Evolutionary conservation across 257 asterid species (phyloP).

Genomic region (Fraxinus excelsior): DNA sequence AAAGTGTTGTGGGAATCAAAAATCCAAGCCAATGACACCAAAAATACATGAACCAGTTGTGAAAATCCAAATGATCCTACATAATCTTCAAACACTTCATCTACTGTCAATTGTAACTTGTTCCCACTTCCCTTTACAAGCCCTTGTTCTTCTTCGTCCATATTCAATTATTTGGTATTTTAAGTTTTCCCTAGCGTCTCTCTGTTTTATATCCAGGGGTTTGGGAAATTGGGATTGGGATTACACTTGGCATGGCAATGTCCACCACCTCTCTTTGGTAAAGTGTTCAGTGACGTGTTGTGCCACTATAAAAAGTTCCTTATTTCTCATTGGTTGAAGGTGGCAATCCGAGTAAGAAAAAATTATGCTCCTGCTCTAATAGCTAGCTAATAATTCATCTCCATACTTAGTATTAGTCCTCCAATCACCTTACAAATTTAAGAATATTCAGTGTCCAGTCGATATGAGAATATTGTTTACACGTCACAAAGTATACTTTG

Average conservation of each 20-base stretch:
- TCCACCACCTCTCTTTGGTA: slow-evolving; percentile 20
- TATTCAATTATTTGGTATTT: neutral
- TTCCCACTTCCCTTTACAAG: slow-evolving; percentile 30
- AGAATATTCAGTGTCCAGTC: neutral
- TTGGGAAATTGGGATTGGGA: slow-evolving; percentile 25
- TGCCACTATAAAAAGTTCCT: slow-evolving; percentile 28
- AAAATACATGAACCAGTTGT: slow-evolving; percentile 55
- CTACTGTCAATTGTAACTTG: slow-evolving; percentile 52
- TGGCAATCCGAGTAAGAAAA: slow-evolving; percentile 49
- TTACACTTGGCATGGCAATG: slow-evolving; percentile 25
- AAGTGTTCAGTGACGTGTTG: slow-evolving; percentile 39
- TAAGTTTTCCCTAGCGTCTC: neutral
- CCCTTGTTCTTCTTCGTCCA: slow-evolving; percentile 45
- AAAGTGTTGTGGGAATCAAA: slow-evolving; percentile 60
- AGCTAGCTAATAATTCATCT: neutral
- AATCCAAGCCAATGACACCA: slow-evolving; percentile 60
- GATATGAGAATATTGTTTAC: neutral
- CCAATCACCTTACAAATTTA: neutral
- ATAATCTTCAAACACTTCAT: slow-evolving; percentile 57
- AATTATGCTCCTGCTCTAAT: slow-evolving; percentile 12
- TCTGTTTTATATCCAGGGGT: neutral
- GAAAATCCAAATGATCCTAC: slow-evolving; percentile 68
- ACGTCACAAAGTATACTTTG: neutral
- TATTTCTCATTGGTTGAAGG: slow-evolving; percentile 22
- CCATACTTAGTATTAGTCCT: neutral